phyloP scores from a whole-genome alignment of 2,329 filamentous ascomycete genomes.

The Fusarium oxysporum region DNA sequence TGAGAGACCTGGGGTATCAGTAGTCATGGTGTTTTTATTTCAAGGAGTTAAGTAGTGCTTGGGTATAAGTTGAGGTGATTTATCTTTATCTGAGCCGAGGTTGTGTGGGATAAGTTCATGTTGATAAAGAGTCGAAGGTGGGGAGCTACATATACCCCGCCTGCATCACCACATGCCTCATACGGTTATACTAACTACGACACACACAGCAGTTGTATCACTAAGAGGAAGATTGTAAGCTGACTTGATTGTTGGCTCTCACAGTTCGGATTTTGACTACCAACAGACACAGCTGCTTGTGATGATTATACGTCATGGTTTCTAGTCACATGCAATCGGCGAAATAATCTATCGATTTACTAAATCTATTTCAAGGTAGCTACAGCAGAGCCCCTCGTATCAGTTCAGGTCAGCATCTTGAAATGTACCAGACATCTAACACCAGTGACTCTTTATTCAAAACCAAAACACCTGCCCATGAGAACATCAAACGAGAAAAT shows the following conservation, averaged over 20 bases:
- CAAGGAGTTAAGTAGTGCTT: too few relatives aligned
- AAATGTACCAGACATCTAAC: neutral
- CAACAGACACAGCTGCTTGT: neutral
- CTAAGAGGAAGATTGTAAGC: neutral
- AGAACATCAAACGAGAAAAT: neutral
- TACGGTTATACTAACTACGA: neutral
- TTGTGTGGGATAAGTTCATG: conserved; percentile 23
- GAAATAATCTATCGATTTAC: conserved; percentile 8
- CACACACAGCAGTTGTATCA: neutral
- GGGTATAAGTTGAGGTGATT: neutral
- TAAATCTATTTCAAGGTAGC: conserved; percentile 5
- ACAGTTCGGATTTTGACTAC: neutral
- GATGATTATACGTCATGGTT: neutral
- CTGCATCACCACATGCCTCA: conserved; percentile 25
- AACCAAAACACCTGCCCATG: conserved; percentile 10
- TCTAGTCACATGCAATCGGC: neutral
- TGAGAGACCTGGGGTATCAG: conserved; percentile 67
- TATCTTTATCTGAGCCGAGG: conserved; percentile 2
- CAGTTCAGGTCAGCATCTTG: conserved; percentile 13
- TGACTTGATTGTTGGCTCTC: neutral
- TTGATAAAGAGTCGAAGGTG: conserved; percentile 30
- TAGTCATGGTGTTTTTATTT: conserved; percentile 21
- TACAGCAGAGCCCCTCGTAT: conserved; percentile 19
- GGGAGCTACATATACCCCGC: conserved; percentile 38
- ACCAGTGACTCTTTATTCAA: neutral